A percentile compares a stretch with the other conserved stretches of the same genome.
phyloP scores from a whole-genome alignment of 2,329 filamentous ascomycete genomes.

The Drechslera avenae region DNA sequence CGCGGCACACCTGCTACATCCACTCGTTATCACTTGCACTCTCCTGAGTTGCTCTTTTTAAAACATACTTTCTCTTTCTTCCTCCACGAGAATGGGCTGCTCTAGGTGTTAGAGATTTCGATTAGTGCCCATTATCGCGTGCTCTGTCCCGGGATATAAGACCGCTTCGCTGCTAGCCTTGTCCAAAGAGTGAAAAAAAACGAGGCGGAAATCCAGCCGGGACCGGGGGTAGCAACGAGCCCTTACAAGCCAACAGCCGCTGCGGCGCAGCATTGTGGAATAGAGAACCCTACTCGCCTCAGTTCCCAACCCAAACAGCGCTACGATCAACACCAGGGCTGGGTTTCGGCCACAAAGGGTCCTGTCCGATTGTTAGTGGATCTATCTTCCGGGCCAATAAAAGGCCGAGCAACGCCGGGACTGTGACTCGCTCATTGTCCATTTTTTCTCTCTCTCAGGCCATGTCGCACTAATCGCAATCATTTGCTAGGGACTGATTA shows the following conservation, averaged over 20 bases:
- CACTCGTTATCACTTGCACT: too few relatives aligned
- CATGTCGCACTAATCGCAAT: too few relatives aligned
- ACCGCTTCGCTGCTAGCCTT: not conserved
- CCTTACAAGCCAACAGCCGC: not conserved
- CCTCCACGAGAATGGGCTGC: too few relatives aligned
- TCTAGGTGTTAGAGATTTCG: too few relatives aligned
- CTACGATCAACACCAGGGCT: not conserved
- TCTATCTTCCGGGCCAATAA: conserved; percentile 5
- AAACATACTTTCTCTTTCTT: too few relatives aligned
- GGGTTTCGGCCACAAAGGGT: not conserved
- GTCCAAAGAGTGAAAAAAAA: not conserved
- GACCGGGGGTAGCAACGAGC: too few relatives aligned
- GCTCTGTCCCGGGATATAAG: not conserved
- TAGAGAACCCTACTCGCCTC: not conserved
- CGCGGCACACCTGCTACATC: not conserved
- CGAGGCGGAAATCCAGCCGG: not conserved
- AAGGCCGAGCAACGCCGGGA: not conserved
- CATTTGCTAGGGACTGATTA: too few relatives aligned
- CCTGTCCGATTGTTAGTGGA: not conserved
- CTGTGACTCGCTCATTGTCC: not conserved
- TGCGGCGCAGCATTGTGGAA: not conserved
- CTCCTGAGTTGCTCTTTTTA: too few relatives aligned
- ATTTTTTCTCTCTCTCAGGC: too few relatives aligned
- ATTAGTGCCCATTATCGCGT: too few relatives aligned
- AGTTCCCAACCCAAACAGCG: not conserved